Conservation (phyloP, 129 eudicot species). For the Kitagawia praeruptora region DNA sequence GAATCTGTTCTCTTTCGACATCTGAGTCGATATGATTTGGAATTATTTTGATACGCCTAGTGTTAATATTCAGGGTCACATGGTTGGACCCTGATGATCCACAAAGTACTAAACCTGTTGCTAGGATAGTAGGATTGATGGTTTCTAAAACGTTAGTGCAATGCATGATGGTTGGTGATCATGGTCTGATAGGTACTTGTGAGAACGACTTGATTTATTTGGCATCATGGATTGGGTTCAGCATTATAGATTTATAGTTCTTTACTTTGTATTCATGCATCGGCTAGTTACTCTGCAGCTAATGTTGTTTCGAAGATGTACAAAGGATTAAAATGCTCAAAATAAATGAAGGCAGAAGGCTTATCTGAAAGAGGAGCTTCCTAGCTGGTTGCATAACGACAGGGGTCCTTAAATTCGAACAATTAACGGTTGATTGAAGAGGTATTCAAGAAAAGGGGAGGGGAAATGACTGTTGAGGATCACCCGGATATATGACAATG, state of each 20-base stretch:
- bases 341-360: not conserved
- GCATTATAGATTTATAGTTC: not conserved
- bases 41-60: not conserved
- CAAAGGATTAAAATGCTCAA: not conserved
- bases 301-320: not conserved
- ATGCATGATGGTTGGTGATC: conserved; percentile 6
- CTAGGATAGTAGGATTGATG: conserved; percentile 1
- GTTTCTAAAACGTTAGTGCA: not conserved
- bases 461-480: too few relatives aligned
- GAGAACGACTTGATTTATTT: not conserved
- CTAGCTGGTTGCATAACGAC: not conserved
- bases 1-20: not conserved
- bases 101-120: not conserved
- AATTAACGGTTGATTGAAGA: not conserved
- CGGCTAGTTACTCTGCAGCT: not conserved
- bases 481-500: too few relatives aligned
- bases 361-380: not conserved
- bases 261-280: not conserved
- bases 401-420: not conserved
- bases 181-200: conserved; percentile 7
- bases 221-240: too few relatives aligned
- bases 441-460: not conserved
- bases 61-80: too few relatives aligned
- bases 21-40: not conserved
- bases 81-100: conserved; percentile 1